Evolutionary conservation across 2,329 filamentous ascomycete genomes (phyloP).

Genomic region (Sarocladiaceae sp.): DNA sequence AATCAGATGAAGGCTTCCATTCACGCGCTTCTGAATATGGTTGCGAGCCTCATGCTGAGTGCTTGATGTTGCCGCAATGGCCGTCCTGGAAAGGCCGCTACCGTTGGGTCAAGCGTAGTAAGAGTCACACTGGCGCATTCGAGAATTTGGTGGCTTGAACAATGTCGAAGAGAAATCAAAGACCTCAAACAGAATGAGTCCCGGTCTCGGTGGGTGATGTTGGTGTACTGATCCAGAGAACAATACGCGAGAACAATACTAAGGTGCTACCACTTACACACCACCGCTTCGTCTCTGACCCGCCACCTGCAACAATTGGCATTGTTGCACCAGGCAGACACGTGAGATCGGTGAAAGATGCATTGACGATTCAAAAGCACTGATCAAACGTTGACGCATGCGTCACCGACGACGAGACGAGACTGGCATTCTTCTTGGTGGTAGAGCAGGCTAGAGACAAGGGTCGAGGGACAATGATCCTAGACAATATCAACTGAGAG

Average conservation of each 20-base stretch:
- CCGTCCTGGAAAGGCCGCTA: no score
- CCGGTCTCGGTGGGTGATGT: not conserved
- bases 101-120: no score
- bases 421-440: no score
- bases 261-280: conserved; percentile 4
- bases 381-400: not conserved
- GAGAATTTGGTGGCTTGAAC: no score
- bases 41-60: no score
- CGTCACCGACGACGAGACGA: not conserved
- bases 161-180: not conserved
- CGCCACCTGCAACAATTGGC: not conserved
- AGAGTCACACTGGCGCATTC: no score
- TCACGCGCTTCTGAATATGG: conserved; percentile 22
- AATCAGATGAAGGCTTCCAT: conserved; percentile 22
- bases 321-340: not conserved
- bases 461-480: no score
- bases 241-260: conserved; percentile 18
- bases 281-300: not conserved
- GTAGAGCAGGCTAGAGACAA: no score
- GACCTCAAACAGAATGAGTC: no score
- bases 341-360: not conserved
- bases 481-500: no score
- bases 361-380: not conserved
- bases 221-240: conserved; percentile 11
- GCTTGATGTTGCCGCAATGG: no score